Evolutionary conservation across 31 red algal species (phyloP), one percentile per base, ranked within the genome.

Genomic region (Bonnemaisonia californica): DNA sequence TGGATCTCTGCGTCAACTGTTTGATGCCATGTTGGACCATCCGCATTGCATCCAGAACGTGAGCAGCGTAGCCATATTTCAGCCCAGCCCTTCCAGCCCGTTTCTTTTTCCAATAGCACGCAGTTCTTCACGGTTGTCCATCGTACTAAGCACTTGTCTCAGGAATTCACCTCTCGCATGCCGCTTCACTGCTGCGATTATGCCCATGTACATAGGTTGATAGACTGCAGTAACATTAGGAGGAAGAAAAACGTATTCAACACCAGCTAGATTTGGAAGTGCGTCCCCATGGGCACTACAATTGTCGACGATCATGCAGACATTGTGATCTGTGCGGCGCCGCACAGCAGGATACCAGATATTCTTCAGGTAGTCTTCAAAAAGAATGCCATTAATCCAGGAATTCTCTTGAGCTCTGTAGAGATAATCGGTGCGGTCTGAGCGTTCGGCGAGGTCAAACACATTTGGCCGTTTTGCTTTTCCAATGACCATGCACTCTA

Each of bases 171-270:
- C 61, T 27, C 61, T 13, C n/a, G 26, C 61, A 66, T 66, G 61
- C 29, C 12, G 12, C 29, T 66, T 66, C 12, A 66, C 61, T 23
- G 61, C 61, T 66, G 61, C 61, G 12, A 66, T 66, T 23, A 66
- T 23, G 11, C 12, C 61, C 26, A 26, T 16, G 26, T 66, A 11
- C 61, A 66, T 66, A n/a, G 61, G 61, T 28, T 66, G 18, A 66
- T 28, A 66, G 26, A 66, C 61, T 12, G 61, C 19, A 27, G 61
- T 66, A 66, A 66, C 61, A 28, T 66, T 66, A 66, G 61, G 26
- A 12, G 26, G 61, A 12, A 28, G 26, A 28, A 66, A 66, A 26
- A 28, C 12, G 29, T 66, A 66, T 11, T 66, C 61, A 13, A 66
- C 61, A 23, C 61, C 61, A 26, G 19, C 61, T 23, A 66, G 26